Evolutionary conservation across 2,329 filamentous ascomycete genomes (phyloP).

Genomic region (Aureobasidium vineae): DNA sequence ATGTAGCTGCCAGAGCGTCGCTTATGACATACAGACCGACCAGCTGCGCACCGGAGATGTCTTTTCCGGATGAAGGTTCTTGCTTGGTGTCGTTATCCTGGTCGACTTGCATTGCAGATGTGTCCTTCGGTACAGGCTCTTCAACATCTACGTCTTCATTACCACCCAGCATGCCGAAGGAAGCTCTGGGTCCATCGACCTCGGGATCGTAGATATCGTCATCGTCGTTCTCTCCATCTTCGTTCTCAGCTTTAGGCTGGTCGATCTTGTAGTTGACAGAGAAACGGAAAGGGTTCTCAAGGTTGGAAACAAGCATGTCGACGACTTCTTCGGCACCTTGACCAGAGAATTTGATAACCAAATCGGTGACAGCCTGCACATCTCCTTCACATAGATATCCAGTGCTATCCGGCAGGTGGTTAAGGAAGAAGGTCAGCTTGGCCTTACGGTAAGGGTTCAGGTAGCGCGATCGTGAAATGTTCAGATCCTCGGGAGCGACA

Average conservation of each 20-base stretch:
- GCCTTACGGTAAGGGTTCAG: conserved; percentile 81
- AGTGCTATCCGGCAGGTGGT: conserved; percentile 73
- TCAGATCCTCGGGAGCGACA: background rate
- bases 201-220: conserved; percentile 43
- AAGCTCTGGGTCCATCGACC: conserved; percentile 33
- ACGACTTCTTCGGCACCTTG: conserved; percentile 87
- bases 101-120: background rate
- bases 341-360: conserved; percentile 84
- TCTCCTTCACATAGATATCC: conserved; percentile 77
- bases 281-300: conserved; percentile 71
- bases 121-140: conserved; percentile 28
- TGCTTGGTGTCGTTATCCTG: conserved; percentile 35
- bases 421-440: conserved; percentile 79
- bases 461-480: conserved; percentile 46
- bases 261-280: conserved; percentile 61
- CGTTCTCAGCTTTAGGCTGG: background rate
- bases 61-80: conserved; percentile 50
- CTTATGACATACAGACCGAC: conserved; percentile 77
- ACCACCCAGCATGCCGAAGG: conserved; percentile 23
- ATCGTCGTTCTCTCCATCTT: conserved; percentile 42
- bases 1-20: conserved; percentile 76
- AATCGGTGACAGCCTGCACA: conserved; percentile 78
- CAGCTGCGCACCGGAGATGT: conserved; percentile 59
- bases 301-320: conserved; percentile 79
- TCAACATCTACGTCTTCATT: conserved; percentile 40